phyloP scores from a whole-genome alignment of 2,329 filamentous ascomycete species.

The Aspergillus intermedius region DNA sequence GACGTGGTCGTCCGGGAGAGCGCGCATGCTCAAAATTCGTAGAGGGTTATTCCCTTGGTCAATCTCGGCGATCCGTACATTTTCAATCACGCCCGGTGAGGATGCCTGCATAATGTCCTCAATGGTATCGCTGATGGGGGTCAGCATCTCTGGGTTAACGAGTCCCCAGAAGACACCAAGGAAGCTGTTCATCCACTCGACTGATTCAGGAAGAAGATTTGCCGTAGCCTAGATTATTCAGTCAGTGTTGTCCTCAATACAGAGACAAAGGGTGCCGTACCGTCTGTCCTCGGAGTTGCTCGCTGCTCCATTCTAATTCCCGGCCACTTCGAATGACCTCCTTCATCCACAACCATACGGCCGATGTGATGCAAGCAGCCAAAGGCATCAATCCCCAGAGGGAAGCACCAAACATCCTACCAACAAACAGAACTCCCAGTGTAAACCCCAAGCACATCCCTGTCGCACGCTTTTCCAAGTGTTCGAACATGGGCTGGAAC shows the following conservation, averaged over 20 bases:
- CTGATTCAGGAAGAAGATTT: constrained; percentile 86
- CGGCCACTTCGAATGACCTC: constrained; percentile 76
- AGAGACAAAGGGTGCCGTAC: constrained; percentile 35
- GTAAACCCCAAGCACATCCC: constrained; percentile 65
- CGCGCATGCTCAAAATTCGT: constrained; percentile 77
- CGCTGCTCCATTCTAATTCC: constrained; percentile 80
- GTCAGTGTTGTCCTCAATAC: not conserved
- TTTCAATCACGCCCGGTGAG: constrained; percentile 83
- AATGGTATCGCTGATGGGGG: constrained; percentile 81
- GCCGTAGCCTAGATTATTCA: constrained; percentile 55
- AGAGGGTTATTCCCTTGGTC: constrained; percentile 88
- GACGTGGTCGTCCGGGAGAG: constrained; percentile 76
- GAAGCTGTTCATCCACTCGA: constrained; percentile 93
- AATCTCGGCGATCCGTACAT: constrained; percentile 90
- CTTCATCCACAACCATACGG: constrained; percentile 83
- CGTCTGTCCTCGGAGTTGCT: constrained; percentile 75
- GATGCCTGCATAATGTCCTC: constrained; percentile 97
- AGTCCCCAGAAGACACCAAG: constrained; percentile 80
- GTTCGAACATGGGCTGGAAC: constrained; percentile 79
- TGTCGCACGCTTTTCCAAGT: constrained; percentile 68
- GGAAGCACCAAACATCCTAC: constrained; percentile 71
- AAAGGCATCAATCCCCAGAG: constrained; percentile 71
- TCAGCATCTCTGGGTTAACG: constrained; percentile 92
- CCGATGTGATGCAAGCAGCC: constrained; percentile 63
- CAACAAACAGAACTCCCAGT: constrained; percentile 66